Percentiles rank a stretch among this genome's conserved stretches.
phyloP scores from a whole-genome alignment of 257 asterid species.

The Cynanchum wilfordii region DNA sequence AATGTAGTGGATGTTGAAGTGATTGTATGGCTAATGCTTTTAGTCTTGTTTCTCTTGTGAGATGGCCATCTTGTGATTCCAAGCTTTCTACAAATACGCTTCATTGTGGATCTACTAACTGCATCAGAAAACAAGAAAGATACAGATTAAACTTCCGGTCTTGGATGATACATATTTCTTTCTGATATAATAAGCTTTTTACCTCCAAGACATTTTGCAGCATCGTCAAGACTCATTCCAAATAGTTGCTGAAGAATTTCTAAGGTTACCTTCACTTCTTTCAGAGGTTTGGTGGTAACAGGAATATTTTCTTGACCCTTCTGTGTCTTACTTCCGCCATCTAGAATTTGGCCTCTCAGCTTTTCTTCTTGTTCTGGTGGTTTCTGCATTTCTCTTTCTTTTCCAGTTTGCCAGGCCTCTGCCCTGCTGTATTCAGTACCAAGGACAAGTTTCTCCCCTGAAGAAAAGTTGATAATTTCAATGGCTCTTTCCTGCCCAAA shows the following conservation, averaged over 20 bases:
- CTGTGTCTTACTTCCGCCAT: not conserved
- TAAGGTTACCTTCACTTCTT: not conserved
- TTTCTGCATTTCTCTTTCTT: not conserved
- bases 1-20: not conserved
- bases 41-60: not conserved
- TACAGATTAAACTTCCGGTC: not conserved
- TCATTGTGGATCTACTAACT: slow-evolving; percentile 26
- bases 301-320: not conserved
- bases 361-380: not conserved
- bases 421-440: not conserved
- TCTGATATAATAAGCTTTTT: not conserved
- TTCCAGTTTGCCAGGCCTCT: slow-evolving; percentile 9
- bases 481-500: not conserved
- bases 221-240: slow-evolving; percentile 16
- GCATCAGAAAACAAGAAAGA: not conserved
- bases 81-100: slow-evolving; percentile 19
- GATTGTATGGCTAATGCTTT: not conserved
- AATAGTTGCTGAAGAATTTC: slow-evolving; percentile 4
- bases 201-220: slow-evolving; percentile 18
- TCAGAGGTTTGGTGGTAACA: not conserved
- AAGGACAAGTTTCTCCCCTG: not conserved
- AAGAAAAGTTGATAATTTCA: not conserved
- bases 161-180: not conserved
- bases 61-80: slow-evolving; percentile 32
- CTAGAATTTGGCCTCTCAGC: not conserved